Conservation (phyloP, 495 filamentous ascomycete species). For the Penicillium angulare region DNA sequence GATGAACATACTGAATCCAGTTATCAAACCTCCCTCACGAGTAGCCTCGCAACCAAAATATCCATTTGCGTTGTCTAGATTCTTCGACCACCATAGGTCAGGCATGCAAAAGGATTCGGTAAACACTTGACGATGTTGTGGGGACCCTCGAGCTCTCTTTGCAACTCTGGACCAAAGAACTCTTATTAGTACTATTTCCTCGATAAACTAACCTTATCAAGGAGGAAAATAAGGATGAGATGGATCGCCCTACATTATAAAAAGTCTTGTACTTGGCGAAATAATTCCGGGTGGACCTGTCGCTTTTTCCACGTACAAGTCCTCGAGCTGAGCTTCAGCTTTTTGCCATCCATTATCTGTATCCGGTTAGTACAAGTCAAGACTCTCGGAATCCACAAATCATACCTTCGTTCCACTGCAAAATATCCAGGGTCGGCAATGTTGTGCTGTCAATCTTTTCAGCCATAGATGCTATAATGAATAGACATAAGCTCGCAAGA, state of each 20-base stretch:
- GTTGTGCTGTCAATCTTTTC: neutral
- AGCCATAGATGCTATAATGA: no score
- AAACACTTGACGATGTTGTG: neutral
- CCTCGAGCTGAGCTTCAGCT: neutral
- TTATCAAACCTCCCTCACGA: neutral
- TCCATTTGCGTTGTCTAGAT: constrained; percentile 10
- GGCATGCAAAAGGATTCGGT: constrained; percentile 1
- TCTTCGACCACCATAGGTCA: neutral
- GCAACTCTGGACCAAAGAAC: no score
- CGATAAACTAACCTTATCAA: no score
- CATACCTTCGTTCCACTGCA: neutral
- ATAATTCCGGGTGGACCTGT: neutral
- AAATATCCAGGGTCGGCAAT: neutral
- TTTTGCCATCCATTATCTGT: no score
- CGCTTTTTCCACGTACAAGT: neutral
- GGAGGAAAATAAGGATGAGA: neutral
- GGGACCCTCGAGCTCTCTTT: no score
- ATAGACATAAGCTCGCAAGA: no score
- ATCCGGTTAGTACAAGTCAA: no score
- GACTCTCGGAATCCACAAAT: no score
- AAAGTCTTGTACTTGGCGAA: neutral
- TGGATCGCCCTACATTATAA: neutral
- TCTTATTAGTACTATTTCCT: no score
- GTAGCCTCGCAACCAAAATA: constrained; percentile 19
- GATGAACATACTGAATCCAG: constrained; percentile 10